Percentiles rank a stretch among this genome's conserved stretches.
Conservation (phyloP, 2,329 filamentous ascomycete genomes). For the Aciculosporium take region DNA sequence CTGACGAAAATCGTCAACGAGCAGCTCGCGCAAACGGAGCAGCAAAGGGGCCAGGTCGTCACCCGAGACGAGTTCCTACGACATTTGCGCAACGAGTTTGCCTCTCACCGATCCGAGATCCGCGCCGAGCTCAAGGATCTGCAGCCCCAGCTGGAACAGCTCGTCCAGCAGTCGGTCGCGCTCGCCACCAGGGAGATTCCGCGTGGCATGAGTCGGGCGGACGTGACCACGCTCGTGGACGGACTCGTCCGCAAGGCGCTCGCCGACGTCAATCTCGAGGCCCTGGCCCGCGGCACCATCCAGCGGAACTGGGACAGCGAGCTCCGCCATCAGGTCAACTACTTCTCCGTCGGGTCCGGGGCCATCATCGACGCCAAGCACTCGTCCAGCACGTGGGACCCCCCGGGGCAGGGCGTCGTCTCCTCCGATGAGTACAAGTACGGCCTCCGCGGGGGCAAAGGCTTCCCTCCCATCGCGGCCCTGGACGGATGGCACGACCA, state of each 20-base stretch:
- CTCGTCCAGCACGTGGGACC: constrained; percentile 45
- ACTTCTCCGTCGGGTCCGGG: constrained; percentile 51
- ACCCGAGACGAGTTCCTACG: constrained; percentile 34
- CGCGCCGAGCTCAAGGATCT: constrained; percentile 25
- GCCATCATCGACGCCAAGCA: constrained; percentile 45
- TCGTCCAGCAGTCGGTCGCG: constrained; percentile 19
- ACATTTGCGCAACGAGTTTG: constrained; percentile 26
- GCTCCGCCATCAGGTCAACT: constrained; percentile 52
- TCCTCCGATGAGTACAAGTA: constrained; percentile 7
- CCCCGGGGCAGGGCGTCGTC: constrained; percentile 10
- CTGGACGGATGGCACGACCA: constrained; percentile 59
- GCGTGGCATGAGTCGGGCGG: constrained; percentile 22
- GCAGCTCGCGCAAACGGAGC: constrained; percentile 17
- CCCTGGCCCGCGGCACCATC: constrained; percentile 32
- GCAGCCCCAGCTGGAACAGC: constrained; percentile 19
- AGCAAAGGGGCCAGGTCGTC: constrained; percentile 23
- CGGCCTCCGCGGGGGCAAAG: constrained; percentile 9
- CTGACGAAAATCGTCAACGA: constrained; percentile 24
- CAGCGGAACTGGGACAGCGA: constrained; percentile 27
- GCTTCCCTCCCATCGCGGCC: constrained; percentile 34
- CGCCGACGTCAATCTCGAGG: constrained; percentile 30
- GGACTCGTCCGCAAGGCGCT: constrained; percentile 29
- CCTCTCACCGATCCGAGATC: constrained; percentile 24
- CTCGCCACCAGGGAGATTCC: constrained; percentile 13
- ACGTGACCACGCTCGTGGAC: constrained; percentile 28